phyloP scores from a whole-genome alignment of 2,329 filamentous ascomycete species.

The Aquanectria penicillioides region DNA sequence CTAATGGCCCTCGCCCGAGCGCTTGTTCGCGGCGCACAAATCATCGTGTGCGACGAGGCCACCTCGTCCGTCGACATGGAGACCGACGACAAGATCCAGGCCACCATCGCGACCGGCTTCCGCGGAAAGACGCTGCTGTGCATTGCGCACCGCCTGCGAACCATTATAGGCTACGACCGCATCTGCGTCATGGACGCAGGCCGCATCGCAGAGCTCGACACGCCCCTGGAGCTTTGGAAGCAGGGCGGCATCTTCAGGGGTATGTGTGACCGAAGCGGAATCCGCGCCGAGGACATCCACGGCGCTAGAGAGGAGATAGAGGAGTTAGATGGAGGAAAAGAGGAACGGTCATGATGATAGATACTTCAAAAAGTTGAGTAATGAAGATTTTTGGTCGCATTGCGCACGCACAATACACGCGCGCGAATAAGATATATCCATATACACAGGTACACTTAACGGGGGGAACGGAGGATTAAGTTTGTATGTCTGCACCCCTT shows the following conservation, averaged over 20 bases:
- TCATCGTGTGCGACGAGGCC: slow-evolving; percentile 97
- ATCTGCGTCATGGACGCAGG: slow-evolving; percentile 98
- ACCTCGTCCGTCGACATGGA: slow-evolving; percentile 95
- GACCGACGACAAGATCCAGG: slow-evolving; percentile 94
- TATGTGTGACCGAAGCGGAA: slow-evolving; percentile 91
- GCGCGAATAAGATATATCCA: no score
- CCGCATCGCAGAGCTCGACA: slow-evolving; percentile 85
- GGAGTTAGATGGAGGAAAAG: slow-evolving; percentile 4
- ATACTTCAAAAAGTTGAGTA: background rate
- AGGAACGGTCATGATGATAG: background rate
- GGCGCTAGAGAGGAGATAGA: slow-evolving; percentile 52
- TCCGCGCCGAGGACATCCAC: slow-evolving; percentile 66
- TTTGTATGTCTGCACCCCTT: no score
- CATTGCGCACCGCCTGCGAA: slow-evolving; percentile 91
- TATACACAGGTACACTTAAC: no score
- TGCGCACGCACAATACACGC: no score
- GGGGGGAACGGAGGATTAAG: no score
- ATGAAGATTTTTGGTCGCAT: background rate
- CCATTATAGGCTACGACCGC: slow-evolving; percentile 92
- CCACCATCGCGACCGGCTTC: slow-evolving; percentile 87
- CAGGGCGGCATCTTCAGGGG: slow-evolving; percentile 81
- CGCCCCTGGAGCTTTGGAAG: slow-evolving; percentile 78
- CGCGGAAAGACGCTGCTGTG: slow-evolving; percentile 87
- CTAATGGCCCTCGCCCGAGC: slow-evolving; percentile 94
- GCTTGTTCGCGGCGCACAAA: slow-evolving; percentile 85